A percentile compares a stretch with the other conserved stretches of the same genome.
Evolutionary conservation across 768 basidiomycete species (phyloP).

Genomic region (Suillus clintonianus): DNA sequence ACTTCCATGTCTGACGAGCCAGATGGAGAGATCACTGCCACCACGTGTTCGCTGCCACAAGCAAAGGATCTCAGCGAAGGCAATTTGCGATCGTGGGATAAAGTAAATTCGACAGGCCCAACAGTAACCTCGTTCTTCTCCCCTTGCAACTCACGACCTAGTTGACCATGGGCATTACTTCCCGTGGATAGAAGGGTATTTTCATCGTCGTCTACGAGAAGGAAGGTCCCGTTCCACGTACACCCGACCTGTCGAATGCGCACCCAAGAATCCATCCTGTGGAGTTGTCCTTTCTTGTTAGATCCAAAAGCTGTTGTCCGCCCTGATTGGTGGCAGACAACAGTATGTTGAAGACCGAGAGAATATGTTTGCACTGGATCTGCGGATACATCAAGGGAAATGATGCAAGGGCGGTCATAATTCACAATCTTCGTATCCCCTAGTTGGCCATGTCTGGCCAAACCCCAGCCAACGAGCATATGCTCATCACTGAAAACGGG

Average conservation of each 20-base stretch:
- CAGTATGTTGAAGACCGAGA: constrained; percentile 57
- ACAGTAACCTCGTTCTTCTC: constrained; percentile 5
- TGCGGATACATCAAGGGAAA: constrained; percentile 33
- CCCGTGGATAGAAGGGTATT: constrained; percentile 50
- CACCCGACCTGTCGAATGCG: constrained; percentile 46
- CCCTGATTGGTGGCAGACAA: constrained; percentile 47
- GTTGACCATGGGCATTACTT: constrained; percentile 61
- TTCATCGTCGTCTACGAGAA: constrained; percentile 28
- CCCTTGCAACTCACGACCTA: constrained; percentile 43
- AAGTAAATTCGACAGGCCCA: constrained; percentile 22
- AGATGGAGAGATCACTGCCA: too few relatives aligned
- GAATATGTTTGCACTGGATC: constrained; percentile 38
- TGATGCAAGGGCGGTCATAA: constrained; percentile 25
- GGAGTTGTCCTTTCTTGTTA: constrained; percentile 68
- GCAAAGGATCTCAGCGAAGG: too few relatives aligned
- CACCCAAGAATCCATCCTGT: constrained; percentile 30
- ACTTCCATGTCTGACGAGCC: too few relatives aligned
- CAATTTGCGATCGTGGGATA: too few relatives aligned
- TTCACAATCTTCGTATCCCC: constrained; percentile 36
- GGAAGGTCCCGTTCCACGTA: constrained; percentile 83
- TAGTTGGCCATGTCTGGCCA: constrained; percentile 83
- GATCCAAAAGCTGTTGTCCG: constrained; percentile 61
- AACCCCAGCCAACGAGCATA: constrained; percentile 77
- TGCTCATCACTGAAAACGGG: constrained; percentile 24
- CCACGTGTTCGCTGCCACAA: too few relatives aligned